These are phyloP conservation scores for Backusella westeae DNA, from an alignment of 192 early-diverging fungal species.

Conservation along the genomic window DNA sequence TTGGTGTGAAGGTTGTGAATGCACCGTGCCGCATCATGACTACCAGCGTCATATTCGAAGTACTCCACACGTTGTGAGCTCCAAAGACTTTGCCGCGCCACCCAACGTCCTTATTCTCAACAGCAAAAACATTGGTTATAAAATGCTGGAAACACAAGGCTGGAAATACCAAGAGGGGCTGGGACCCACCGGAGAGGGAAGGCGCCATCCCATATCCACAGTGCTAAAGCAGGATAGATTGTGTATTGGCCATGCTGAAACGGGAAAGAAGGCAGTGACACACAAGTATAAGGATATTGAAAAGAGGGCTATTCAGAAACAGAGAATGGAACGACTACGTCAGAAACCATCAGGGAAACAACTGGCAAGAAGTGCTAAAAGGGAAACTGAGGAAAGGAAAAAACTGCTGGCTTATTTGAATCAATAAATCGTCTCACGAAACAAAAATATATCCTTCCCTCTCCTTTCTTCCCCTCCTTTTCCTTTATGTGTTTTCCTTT, in stretches of 20 bases:
- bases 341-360: background rate
- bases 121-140: conserved; percentile 39
- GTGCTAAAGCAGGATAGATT: conserved; percentile 45
- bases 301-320: background rate
- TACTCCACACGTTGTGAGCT: background rate
- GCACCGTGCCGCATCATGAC: background rate
- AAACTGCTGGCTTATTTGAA: background rate
- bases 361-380: background rate
- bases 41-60: conserved; percentile 5
- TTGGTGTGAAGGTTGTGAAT: conserved; percentile 1
- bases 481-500: too few relatives aligned
- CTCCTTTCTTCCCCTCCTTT: too few relatives aligned
- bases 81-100: background rate
- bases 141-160: conserved; percentile 47
- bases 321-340: background rate
- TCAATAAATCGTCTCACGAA: background rate
- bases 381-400: background rate
- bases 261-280: conserved; percentile 15
- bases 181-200: conserved; percentile 41
- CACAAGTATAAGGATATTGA: conserved; percentile 13
- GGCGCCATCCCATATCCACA: conserved; percentile 42
- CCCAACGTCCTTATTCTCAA: conserved; percentile 18
- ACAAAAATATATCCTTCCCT: background rate
- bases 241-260: conserved; percentile 35
- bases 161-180: conserved; percentile 53